Evolutionary conservation across 495 filamentous ascomycete genomes (phyloP), one percentile per base, ranked within the genome.

Genomic region (Terfezia boudieri): DNA sequence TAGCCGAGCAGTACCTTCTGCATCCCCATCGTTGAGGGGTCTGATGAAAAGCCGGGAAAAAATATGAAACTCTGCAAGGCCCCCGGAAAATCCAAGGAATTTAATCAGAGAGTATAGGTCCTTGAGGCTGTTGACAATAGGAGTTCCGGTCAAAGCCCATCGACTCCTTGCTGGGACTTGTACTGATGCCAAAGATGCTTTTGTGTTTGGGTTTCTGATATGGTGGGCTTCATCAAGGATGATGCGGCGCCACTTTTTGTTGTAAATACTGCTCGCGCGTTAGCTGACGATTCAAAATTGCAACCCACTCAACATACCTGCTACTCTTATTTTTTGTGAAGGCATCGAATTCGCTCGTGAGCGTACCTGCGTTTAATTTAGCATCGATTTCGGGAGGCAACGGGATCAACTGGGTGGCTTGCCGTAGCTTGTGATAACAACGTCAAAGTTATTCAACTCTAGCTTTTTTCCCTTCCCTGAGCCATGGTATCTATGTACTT

Each of bases 211-310:
- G 57, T 92, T 93, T 22, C 87, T 76, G 53, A 94, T 86, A 2
- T 70, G 80, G 62, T 95, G 88, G 0, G 83, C 88, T 71, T 95
- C 88, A 57, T 94, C 87, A 7, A 94, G 71, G 10, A 94, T 81
- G 11, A 94, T 69, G 16, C 88, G 82, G 26, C 81, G 76, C 85
- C 86, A 95, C 2, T 81, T 68, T 4, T 83, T 58, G 0, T 78
- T 77, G 61, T 79, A 81, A 0, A 93, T 69, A 7, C 75, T 67
- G 7, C 26, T 32, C 26, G 26, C 26, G 26, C 26, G 4, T 32
- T 32, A 32, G 26, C 26, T 32, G 7, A 32, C 26, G 26, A 32
- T 32, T 5, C 26, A 7, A 32, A 32, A 32, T 7, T 32, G 26
- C 4, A 7, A 32, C 26, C 4, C 26, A 1, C 26, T 32, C 17